Base-by-base conservation (phyloP, 306 rosid species). In the Arachis stenosperma region DNA sequence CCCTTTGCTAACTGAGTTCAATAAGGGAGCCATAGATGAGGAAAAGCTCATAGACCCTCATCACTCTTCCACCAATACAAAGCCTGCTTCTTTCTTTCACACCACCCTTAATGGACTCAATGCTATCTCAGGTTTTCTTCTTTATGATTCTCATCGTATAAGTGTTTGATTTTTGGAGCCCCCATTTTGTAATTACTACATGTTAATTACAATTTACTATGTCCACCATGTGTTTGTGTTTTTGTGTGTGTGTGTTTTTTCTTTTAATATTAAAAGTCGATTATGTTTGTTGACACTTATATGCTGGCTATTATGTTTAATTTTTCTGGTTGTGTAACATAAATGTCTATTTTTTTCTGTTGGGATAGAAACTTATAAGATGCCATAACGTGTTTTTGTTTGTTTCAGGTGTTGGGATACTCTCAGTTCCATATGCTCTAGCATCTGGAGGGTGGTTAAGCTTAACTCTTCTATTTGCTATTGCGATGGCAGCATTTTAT, bases 381-480 rank as follows among this genome's bases (percentile, higher is more conserved):
- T 58, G 54, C 54, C 10, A 47, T 47, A 48, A 48, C 51, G 52
- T 65, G 29, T 40, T 59, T 4, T 82, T 46, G 46, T 5, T 62
- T 75, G 44, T 70, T n/a, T 22, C 85, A 93, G 97, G 98, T 82
- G 88, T 89, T 63, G 98, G 97, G 56, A 82, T 93, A 55, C 81
- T 88, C 0, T 93, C 96, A 4, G 76, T 90, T 81, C 97, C 97
- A 17, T 93, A 88, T 66, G 98, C 97, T 60, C 82, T 94, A 3
- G 82, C 98, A 59, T 71, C 89, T 4, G 96, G 97, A 55, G 98
- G 97, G 15, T 94, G 96, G 96, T 29, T 89, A 50, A 94, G 90
- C 79, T 68, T 94, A 65, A 61, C 57, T 50, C 86, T 89, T 53
- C 83, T 94, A 8, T 81, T 94, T 10, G 42, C 54, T 11, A 70